These are phyloP conservation scores for Ophiocordyceps australis DNA, from an alignment of 2,329 filamentous ascomycete species.

Conservation along the genomic window DNA sequence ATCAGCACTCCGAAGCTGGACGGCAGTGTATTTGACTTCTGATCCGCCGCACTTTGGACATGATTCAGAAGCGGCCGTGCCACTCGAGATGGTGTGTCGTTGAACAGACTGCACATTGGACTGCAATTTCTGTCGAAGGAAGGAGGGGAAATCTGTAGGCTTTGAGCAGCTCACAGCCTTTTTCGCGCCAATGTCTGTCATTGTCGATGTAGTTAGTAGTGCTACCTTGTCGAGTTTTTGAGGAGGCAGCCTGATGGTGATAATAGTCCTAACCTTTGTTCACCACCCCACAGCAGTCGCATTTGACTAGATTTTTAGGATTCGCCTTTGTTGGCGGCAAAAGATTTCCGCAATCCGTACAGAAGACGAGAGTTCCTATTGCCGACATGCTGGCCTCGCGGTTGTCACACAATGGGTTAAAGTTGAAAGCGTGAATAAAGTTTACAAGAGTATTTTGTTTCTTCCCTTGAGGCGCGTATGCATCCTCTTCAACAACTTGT, in stretches of 20 bases:
- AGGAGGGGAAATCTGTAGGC: conserved; percentile 74
- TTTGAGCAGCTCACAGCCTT: conserved; percentile 52
- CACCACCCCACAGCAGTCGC: conserved; percentile 70
- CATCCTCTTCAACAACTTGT: too few relatives aligned
- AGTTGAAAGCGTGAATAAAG: too few relatives aligned
- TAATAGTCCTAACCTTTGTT: too few relatives aligned
- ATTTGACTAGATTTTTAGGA: conserved; percentile 57
- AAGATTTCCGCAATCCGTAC: conserved; percentile 80
- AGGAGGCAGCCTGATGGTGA: too few relatives aligned
- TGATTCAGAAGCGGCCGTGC: conserved; percentile 45
- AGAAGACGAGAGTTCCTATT: conserved; percentile 84
- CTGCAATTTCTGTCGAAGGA: conserved; percentile 62
- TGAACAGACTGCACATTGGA: conserved; percentile 76
- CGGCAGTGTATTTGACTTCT: conserved; percentile 69
- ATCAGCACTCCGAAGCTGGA: conserved; percentile 81
- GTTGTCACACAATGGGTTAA: too few relatives aligned
- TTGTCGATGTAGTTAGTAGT: too few relatives aligned
- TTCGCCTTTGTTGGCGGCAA: conserved; percentile 65
- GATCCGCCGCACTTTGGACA: conserved; percentile 69
- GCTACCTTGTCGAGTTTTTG: too few relatives aligned
- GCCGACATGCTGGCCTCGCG: too few relatives aligned
- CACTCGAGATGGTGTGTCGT: conserved; percentile 58
- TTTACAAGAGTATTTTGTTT: too few relatives aligned
- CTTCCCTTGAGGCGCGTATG: too few relatives aligned
- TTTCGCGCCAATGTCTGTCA: conserved; percentile 53